Conservation (phyloP, 805 yeast species). For the Yamadazyma philogaea region DNA sequence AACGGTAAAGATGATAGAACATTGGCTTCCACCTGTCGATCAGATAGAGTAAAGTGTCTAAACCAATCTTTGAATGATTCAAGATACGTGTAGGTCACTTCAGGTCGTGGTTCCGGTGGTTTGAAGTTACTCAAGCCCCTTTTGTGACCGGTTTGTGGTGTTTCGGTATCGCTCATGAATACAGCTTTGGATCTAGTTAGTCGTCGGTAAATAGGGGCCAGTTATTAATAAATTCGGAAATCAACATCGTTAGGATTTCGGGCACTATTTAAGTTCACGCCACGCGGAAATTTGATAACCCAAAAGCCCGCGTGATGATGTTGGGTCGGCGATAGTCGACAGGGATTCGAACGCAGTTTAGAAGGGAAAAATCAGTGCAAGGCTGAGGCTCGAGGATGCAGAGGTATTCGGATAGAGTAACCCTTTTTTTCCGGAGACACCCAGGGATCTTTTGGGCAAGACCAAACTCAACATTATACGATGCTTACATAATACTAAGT, state of each 20-base stretch:
- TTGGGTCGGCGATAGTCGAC: too few species aligned
- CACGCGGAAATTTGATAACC: background rate
- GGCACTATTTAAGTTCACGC: background rate
- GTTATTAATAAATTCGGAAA: too few species aligned
- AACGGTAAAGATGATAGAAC: constrained; percentile 59
- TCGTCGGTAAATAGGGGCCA: background rate
- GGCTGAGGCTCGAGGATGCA: too few species aligned
- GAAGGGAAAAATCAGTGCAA: too few species aligned
- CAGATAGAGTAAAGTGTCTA: constrained; percentile 24
- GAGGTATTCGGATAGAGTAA: too few species aligned
- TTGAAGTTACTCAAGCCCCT: constrained; percentile 4
- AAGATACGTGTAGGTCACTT: constrained; percentile 4
- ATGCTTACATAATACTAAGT: too few species aligned
- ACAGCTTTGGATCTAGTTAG: too few species aligned
- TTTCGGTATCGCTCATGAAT: background rate
- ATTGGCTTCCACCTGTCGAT: constrained; percentile 29
- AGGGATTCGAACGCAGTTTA: too few species aligned
- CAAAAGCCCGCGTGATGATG: background rate
- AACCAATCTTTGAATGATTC: constrained; percentile 28
- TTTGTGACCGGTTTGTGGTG: constrained; percentile 1
- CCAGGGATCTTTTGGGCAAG: too few species aligned
- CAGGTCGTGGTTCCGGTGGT: constrained; percentile 1
- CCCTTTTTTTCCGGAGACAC: too few species aligned
- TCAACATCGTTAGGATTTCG: background rate
- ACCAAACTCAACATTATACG: too few species aligned